These are phyloP conservation scores for Dothideomycetidae sp. DNA, from an alignment of 2,329 filamentous ascomycete genomes.

Conservation along the genomic window DNA sequence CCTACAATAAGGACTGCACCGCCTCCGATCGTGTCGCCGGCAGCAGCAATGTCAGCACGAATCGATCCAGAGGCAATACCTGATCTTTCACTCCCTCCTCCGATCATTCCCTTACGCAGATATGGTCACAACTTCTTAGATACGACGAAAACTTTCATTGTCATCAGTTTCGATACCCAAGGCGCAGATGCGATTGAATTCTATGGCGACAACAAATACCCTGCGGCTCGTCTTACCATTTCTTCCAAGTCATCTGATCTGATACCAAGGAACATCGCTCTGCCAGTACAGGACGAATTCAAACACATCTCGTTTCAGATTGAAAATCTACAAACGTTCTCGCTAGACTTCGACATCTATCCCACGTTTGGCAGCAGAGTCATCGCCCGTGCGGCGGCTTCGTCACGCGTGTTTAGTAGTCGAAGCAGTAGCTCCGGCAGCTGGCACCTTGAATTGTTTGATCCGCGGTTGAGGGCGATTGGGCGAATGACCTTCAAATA, in stretches of 20 bases:
- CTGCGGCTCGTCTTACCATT: constrained; percentile 84
- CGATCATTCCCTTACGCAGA: constrained; percentile 83
- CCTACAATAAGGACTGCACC: constrained; percentile 24
- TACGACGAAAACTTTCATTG: constrained; percentile 79
- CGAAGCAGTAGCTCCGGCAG: constrained; percentile 59
- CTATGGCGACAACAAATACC: constrained; percentile 93
- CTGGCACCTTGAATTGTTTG: constrained; percentile 81
- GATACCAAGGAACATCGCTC: constrained; percentile 87
- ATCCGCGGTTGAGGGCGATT: constrained; percentile 79
- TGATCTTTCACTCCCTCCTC: constrained; percentile 78
- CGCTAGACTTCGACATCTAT: constrained; percentile 94
- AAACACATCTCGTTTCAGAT: constrained; percentile 90
- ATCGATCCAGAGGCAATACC: constrained; percentile 75
- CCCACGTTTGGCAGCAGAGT: constrained; percentile 95
- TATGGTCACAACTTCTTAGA: constrained; percentile 98
- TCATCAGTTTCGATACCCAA: constrained; percentile 72
- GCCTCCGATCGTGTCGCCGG: constrained; percentile 24
- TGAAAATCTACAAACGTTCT: constrained; percentile 82
- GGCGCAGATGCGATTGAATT: constrained; percentile 71
- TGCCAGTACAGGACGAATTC: constrained; percentile 93
- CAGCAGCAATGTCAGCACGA: constrained; percentile 35
- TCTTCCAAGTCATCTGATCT: constrained; percentile 93
- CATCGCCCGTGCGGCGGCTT: constrained; percentile 86
- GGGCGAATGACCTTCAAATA: constrained; percentile 89
- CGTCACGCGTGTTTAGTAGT: constrained; percentile 72